Evolutionary conservation across 2,329 filamentous ascomycete genomes (phyloP).

Genomic region (Plenodomus tracheiphilus): DNA sequence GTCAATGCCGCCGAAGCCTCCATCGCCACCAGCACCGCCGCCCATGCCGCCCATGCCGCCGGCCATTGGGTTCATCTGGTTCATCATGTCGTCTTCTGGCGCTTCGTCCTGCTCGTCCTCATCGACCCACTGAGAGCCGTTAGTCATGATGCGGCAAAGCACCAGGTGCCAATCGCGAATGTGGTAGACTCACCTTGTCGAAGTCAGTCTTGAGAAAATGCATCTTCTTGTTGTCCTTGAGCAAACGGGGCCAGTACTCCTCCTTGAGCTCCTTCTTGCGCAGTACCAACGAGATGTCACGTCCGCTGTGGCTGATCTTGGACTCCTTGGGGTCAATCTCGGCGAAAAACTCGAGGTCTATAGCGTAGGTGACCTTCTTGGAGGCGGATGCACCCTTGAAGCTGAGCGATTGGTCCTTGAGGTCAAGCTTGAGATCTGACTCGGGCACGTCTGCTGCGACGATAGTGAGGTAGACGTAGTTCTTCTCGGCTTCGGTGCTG

Average conservation of each 20-base stretch:
- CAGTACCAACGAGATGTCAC: constrained; percentile 87
- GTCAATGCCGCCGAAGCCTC: constrained; percentile 85
- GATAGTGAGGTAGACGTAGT: constrained; percentile 94
- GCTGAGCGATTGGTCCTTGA: constrained; percentile 69
- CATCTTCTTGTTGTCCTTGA: constrained; percentile 86
- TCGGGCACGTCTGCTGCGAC: constrained; percentile 81
- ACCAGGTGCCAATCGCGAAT: too few relatives aligned
- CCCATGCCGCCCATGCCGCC: constrained; percentile 31
- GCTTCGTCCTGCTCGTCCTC: constrained; percentile 97
- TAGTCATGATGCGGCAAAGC: constrained; percentile 19
- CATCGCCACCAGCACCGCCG: constrained; percentile 52
- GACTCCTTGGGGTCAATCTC: constrained; percentile 86
- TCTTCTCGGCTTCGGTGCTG: constrained; percentile 76
- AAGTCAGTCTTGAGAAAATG: constrained; percentile 99
- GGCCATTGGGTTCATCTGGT: constrained; percentile 57
- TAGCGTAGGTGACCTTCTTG: constrained; percentile 83
- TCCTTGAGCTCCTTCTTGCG: constrained; percentile 96
- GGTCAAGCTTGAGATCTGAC: constrained; percentile 76
- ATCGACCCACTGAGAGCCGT: constrained; percentile 74
- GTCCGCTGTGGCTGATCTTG: constrained; percentile 85
- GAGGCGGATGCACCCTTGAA: constrained; percentile 83
- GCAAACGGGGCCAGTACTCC: constrained; percentile 92
- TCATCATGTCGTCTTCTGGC: constrained; percentile 69
- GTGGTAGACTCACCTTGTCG: constrained; percentile 71
- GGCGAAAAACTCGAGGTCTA: constrained; percentile 84